These are phyloP conservation scores for Penicillium roqueforti DNA, from an alignment of 495 filamentous ascomycete genomes.

Conservation along the genomic window DNA sequence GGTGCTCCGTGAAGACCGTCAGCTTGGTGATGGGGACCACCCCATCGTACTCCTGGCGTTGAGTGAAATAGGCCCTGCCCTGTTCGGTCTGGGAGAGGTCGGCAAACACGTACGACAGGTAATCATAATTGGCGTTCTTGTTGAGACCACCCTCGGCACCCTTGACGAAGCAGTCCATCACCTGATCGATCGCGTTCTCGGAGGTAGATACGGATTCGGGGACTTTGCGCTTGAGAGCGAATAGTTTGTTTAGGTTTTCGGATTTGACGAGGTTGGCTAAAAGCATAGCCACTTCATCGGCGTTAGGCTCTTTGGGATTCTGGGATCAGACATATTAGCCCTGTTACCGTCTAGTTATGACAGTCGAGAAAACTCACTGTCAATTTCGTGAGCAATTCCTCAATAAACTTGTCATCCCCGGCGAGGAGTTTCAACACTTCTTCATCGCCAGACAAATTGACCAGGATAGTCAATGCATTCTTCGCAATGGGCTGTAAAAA, in stretches of 20 bases:
- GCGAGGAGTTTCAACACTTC: constrained; percentile 69
- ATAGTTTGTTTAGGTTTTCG: constrained; percentile 61
- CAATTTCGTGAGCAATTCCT: constrained; percentile 63
- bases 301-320: constrained; percentile 65
- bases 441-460: constrained; percentile 79
- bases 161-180: constrained; percentile 94
- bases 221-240: constrained; percentile 56
- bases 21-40: constrained; percentile 84
- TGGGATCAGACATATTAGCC: constrained; percentile 18
- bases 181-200: constrained; percentile 73
- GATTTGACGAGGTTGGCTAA: constrained; percentile 87
- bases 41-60: constrained; percentile 66
- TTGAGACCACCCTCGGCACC: constrained; percentile 78
- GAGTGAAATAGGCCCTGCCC: constrained; percentile 72
- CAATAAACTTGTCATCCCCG: constrained; percentile 77
- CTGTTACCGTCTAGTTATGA: not conserved
- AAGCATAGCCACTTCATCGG: constrained; percentile 83
- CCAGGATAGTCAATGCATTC: constrained; percentile 86
- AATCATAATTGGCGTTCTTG: constrained; percentile 82
- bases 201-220: constrained; percentile 63
- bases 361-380: constrained; percentile 59
- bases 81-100: constrained; percentile 77
- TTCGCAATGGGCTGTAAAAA: constrained; percentile 71
- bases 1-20: constrained; percentile 87
- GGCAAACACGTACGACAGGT: constrained; percentile 88